Base-by-base conservation (phyloP, 1,284 basidiomycete species). In the Trametes polyzona region DNA sequence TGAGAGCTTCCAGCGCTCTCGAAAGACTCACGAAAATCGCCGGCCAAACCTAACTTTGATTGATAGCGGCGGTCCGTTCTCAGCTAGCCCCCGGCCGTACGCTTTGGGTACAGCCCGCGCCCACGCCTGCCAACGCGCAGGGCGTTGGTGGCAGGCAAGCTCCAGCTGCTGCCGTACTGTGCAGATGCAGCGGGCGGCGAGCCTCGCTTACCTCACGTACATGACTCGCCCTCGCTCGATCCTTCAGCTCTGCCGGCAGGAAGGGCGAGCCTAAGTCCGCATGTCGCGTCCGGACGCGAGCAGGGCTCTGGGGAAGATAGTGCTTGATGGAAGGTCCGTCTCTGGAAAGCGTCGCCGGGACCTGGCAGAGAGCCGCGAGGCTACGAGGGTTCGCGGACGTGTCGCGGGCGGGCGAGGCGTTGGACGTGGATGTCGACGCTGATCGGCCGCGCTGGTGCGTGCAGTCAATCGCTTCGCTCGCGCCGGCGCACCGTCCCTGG, bases 21-120 rank as follows among this genome's bases (percentile, higher is more conserved):
- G 51, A 44, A 52, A 52, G 23, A n/a, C 42, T 10, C 51, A 46
- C 51, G 51, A 46, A 44, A 52, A 29, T 52, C 42, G 42, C 41
- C n/a, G 29, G n/a, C 17, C 24, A 42, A 52, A 52, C 51, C 24
- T 46, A 46, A 46, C 42, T 52, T 27, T 52, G 32, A 39, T 39
- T 14, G 51, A 37, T 27, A 27, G 14, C n/a, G 17, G 23, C 29
- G 23, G 9, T 2, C 12, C 3, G 17, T 19, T 10, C 39, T 14
- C 17, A n/a, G 11, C 29, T 19, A 2, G 42, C 42, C 26, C n/a
- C 11, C 26, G 24, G 41, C 7, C n/a, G 24, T 8, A 4, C 12
- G 24, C n/a, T 14, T 19, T 29, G 27, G n/a, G 8, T 17, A 8
- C 42, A 32, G 27, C 27, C 3, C 24, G n/a, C n/a, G 9, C n/a